These are phyloP conservation scores for Diaporthe destruens DNA, from an alignment of 2,329 filamentous ascomycete genomes.

Conservation along the genomic window DNA sequence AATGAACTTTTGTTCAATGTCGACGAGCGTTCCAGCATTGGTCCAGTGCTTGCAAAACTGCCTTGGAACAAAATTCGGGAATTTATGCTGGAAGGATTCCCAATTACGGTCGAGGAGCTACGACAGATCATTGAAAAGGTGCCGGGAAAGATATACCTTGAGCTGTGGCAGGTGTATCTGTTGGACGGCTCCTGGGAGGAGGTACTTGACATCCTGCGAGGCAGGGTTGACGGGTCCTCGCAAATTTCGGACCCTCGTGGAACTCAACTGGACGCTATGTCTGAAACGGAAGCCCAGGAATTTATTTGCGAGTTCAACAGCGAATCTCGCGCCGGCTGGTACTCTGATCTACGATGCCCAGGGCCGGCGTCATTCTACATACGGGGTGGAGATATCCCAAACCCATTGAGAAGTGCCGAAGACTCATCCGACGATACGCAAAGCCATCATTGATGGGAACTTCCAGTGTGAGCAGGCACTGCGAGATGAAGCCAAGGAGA, in stretches of 20 bases:
- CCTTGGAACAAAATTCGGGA: background rate
- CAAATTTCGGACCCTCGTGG: background rate
- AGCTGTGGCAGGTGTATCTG: background rate
- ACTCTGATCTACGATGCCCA: too few species aligned
- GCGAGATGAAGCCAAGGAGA: too few species aligned
- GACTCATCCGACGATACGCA: too few species aligned
- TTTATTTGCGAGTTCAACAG: too few species aligned
- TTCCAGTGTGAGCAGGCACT: too few species aligned
- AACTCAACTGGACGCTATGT: background rate
- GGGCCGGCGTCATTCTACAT: too few species aligned
- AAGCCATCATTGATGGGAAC: too few species aligned
- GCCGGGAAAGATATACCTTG: background rate
- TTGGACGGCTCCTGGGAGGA: background rate
- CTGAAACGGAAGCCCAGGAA: background rate
- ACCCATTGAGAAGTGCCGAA: too few species aligned
- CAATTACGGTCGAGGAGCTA: background rate
- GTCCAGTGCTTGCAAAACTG: background rate
- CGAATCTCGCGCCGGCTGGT: too few species aligned
- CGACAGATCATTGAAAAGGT: background rate
- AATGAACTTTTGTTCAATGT: too few species aligned
- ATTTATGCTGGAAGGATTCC: background rate
- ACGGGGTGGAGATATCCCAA: too few species aligned
- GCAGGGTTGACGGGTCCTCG: background rate
- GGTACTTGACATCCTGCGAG: conserved; percentile 1
- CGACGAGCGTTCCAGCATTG: background rate